Evolutionary conservation across 495 filamentous ascomycete genomes (phyloP).

Genomic region (Bathelium albidoporum): DNA sequence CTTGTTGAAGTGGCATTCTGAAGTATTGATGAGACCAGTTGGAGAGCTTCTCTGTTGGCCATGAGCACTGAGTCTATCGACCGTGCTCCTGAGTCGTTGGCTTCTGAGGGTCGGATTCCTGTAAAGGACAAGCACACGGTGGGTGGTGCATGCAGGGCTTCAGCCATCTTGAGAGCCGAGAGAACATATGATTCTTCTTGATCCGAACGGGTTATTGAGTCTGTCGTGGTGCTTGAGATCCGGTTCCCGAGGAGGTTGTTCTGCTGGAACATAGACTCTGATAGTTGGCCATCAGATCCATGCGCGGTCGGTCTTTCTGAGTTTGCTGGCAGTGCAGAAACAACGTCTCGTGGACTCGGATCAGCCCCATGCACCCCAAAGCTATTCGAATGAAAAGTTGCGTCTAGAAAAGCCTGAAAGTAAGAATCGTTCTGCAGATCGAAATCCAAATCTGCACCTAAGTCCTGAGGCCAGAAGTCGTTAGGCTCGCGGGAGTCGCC

Average conservation of each 20-base stretch:
- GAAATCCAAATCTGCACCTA: background rate
- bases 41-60: constrained; percentile 9
- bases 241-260: background rate
- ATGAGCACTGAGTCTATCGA: constrained; percentile 12
- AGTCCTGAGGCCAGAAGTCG: background rate
- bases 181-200: background rate
- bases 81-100: constrained; percentile 3
- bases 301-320: background rate
- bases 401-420: background rate
- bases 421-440: background rate
- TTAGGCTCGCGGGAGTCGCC: background rate
- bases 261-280: background rate
- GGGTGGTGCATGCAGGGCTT: constrained; percentile 9
- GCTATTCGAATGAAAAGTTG: background rate
- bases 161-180: constrained; percentile 8
- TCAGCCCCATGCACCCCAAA: background rate
- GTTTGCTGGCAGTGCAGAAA: background rate
- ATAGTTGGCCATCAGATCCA: background rate
- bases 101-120: background rate
- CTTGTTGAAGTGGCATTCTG: constrained; percentile 4
- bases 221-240: background rate
- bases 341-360: background rate
- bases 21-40: constrained; percentile 7
- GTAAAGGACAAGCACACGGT: constrained; percentile 3
- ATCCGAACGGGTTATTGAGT: background rate